Conservation (phyloP, 768 basidiomycete species). For the Paxillus involutus region DNA sequence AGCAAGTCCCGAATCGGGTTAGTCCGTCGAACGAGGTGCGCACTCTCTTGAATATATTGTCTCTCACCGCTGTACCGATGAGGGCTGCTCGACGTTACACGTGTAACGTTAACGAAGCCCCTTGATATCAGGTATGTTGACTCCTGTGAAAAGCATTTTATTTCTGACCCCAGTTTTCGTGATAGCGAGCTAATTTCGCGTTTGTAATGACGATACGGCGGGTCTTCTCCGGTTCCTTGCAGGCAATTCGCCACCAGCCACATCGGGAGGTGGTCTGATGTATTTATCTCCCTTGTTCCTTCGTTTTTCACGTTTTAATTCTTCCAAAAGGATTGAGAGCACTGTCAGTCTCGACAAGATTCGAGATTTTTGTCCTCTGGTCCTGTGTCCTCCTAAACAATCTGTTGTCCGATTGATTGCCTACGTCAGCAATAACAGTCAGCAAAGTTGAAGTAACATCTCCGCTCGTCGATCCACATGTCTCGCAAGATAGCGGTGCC, state of each 20-base stretch:
- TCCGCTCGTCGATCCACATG: slow-evolving; percentile 8
- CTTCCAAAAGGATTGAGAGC: no score
- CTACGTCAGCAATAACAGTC: slow-evolving; percentile 8
- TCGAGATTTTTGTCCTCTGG: no score
- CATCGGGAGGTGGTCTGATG: no score
- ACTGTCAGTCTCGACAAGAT: no score
- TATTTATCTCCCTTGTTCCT: no score
- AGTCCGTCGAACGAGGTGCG: not conserved
- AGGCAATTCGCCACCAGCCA: not conserved
- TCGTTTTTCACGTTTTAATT: no score
- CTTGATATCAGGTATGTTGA: not conserved
- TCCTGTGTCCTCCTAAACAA: not conserved
- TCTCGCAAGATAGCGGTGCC: not conserved
- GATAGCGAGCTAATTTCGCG: not conserved
- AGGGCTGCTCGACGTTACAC: slow-evolving; percentile 26
- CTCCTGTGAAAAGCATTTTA: not conserved
- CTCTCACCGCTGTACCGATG: not conserved
- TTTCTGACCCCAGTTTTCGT: slow-evolving; percentile 1
- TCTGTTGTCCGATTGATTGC: not conserved
- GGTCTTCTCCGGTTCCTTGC: not conserved
- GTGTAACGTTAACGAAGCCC: slow-evolving; percentile 23
- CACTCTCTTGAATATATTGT: not conserved
- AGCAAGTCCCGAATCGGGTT: not conserved
- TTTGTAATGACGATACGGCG: not conserved
- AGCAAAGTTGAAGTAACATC: not conserved